These are phyloP conservation scores for Beauveria asiatica DNA, from an alignment of 2,329 filamentous ascomycete genomes.

Conservation along the genomic window DNA sequence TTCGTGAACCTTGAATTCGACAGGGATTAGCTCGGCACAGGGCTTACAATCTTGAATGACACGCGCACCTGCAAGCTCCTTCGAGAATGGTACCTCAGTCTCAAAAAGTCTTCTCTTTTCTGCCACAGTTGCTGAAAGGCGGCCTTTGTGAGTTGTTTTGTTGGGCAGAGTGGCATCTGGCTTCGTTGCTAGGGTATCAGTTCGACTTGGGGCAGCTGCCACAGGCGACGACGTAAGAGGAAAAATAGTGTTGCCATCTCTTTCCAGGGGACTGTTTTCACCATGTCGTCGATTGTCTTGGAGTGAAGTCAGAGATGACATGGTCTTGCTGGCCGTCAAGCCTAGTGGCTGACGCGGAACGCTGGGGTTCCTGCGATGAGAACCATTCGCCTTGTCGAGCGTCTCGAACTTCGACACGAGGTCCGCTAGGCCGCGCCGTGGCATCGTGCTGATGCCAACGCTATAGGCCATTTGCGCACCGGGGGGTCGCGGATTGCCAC, in stretches of 20 bases:
- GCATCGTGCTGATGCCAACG: background rate
- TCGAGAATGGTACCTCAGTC: background rate
- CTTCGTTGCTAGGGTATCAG: background rate
- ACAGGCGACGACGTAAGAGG: background rate
- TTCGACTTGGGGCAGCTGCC: background rate
- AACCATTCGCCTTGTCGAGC: constrained; percentile 17
- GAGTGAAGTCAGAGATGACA: background rate
- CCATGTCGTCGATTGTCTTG: background rate
- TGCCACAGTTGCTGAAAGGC: constrained; percentile 14
- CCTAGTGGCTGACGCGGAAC: constrained; percentile 11
- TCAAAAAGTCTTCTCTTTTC: constrained; percentile 20
- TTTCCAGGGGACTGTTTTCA: background rate
- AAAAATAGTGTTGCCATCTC: background rate
- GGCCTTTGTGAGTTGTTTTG: background rate
- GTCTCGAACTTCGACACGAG: constrained; percentile 29
- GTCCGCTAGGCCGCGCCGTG: constrained; percentile 19
- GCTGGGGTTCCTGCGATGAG: background rate
- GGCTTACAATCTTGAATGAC: background rate
- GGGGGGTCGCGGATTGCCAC: background rate
- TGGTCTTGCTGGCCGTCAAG: constrained; percentile 1
- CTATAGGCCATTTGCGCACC: background rate
- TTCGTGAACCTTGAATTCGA: background rate
- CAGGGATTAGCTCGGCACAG: background rate
- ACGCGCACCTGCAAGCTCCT: background rate
- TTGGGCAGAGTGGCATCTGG: background rate